Conservation (phyloP, 192 early-diverging fungal genomes). For the Backusella mclennaniae region DNA sequence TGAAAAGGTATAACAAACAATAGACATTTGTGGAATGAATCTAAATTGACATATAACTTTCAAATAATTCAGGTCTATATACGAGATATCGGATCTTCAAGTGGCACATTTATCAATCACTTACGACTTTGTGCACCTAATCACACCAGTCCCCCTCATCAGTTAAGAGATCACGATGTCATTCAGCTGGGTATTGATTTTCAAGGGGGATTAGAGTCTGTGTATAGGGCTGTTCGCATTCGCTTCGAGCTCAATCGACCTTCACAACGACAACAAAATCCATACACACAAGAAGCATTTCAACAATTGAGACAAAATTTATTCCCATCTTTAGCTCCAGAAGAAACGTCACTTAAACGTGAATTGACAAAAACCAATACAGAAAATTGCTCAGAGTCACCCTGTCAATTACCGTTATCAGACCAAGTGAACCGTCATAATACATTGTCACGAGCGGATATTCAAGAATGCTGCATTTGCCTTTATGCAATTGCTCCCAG, state of each 20-base stretch:
- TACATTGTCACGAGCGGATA: constrained; percentile 10
- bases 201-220: constrained; percentile 80
- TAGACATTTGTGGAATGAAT: background rate
- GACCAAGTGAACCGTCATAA: background rate
- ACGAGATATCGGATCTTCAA: constrained; percentile 92
- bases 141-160: constrained; percentile 75
- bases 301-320: constrained; percentile 17
- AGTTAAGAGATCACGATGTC: constrained; percentile 86
- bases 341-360: background rate
- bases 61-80: constrained; percentile 71
- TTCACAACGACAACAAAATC: background rate
- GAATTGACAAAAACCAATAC: background rate
- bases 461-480: constrained; percentile 82
- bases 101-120: constrained; percentile 97
- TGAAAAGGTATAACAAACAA: constrained; percentile 22
- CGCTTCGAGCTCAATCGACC: constrained; percentile 72
- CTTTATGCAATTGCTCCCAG: constrained; percentile 71
- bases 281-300: constrained; percentile 8
- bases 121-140: constrained; percentile 83
- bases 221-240: constrained; percentile 92
- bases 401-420: constrained; percentile 2
- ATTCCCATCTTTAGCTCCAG: background rate
- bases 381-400: background rate
- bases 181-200: constrained; percentile 97
- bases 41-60: constrained; percentile 1